Base-by-base conservation (phyloP, 371 early-diverging fungal genomes). In the Rhizopus arrhizus region DNA sequence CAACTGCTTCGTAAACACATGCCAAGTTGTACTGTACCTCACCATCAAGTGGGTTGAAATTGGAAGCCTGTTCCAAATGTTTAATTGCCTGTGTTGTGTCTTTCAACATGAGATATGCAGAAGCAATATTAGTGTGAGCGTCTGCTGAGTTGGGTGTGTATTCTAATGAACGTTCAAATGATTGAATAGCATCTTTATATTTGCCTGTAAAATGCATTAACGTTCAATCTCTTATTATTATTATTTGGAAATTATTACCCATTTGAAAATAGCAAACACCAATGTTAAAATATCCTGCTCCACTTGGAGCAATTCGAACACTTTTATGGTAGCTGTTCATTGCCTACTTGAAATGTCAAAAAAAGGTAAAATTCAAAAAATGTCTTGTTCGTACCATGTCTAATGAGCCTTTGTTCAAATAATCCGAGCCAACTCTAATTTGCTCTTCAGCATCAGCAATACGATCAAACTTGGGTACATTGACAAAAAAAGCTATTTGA, bases 121-220 rank as follows among this genome's bases (percentile, higher is more conserved):
- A 90, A 2, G 92, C 95, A 32, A 92, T 72, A 69, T 93, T 95
- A 62, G 91, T 90, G 59, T 91, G 91, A 15, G 88, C 91, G 71
- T 94, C 95, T 0, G 89, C 81, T 33, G 83, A 81, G 58, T 78
- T 67, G 0, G 91, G 88, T n/a, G 81, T 72, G 34, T 87, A 65
- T 41, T 85, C 82, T 31, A 94, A 62, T 0, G 93, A 89, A 15
- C 81, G 69, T 54, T 88, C 72, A 83, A 91, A 94, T 6, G 85
- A 65, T 11, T 80, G 68, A 45, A 91, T 74, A 5, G 92, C 90
- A 42, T 80, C 80, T 33, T 71, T 68, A 42, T 80, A 80, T 69
- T 68, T 89, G 78, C 61, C 73, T 77, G 51, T 40, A 6, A 15
- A 32, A 50, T 29, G n/a, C 2, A 4, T 31, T 22, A 51, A n/a